A percentile compares a stretch with the other conserved stretches of the same genome.
These are phyloP conservation scores for Groenewaldozyma tartarivorans DNA, from an alignment of 805 yeast species.

Conservation along the genomic window DNA sequence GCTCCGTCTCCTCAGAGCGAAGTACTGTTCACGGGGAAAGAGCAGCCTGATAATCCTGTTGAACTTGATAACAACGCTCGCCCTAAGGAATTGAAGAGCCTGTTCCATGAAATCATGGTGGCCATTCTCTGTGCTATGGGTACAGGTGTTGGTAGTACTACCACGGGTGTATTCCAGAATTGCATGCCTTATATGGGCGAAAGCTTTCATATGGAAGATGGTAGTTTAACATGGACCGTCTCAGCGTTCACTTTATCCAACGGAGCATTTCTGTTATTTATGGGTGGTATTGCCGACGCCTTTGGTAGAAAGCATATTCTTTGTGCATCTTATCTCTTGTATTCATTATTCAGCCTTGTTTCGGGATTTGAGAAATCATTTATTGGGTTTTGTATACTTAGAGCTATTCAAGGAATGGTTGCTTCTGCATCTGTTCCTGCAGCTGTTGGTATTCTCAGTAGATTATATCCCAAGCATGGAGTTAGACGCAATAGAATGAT, in stretches of 20 bases:
- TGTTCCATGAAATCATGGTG: slow-evolving; percentile 28
- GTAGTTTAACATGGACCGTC: slow-evolving; percentile 36
- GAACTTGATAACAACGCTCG: slow-evolving; percentile 15
- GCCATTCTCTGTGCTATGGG: slow-evolving; percentile 30
- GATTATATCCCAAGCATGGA: slow-evolving; percentile 33
- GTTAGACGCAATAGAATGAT: slow-evolving; percentile 34
- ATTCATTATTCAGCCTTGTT: slow-evolving; percentile 25
- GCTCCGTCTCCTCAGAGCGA: too few relatives aligned
- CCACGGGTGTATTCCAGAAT: slow-evolving; percentile 30
- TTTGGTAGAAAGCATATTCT: slow-evolving; percentile 37
- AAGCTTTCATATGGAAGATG: slow-evolving; percentile 32
- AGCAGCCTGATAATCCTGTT: too few relatives aligned
- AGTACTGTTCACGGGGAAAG: too few relatives aligned
- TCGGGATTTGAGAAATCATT: slow-evolving; percentile 21
- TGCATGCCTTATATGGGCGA: slow-evolving; percentile 30
- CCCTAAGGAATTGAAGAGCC: slow-evolving; percentile 29
- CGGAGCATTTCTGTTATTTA: slow-evolving; percentile 34
- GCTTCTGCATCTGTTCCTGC: slow-evolving; percentile 40
- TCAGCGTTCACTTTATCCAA: slow-evolving; percentile 34
- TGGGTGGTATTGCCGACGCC: slow-evolving; percentile 41
- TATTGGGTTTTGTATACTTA: slow-evolving; percentile 31
- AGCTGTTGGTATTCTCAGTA: slow-evolving; percentile 38
- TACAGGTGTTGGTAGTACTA: slow-evolving; percentile 33
- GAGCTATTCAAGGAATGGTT: slow-evolving; percentile 37
- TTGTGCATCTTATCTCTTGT: slow-evolving; percentile 27